phyloP scores from a whole-genome alignment of 805 yeast species.

The Suhomyces tanzawaensis region DNA sequence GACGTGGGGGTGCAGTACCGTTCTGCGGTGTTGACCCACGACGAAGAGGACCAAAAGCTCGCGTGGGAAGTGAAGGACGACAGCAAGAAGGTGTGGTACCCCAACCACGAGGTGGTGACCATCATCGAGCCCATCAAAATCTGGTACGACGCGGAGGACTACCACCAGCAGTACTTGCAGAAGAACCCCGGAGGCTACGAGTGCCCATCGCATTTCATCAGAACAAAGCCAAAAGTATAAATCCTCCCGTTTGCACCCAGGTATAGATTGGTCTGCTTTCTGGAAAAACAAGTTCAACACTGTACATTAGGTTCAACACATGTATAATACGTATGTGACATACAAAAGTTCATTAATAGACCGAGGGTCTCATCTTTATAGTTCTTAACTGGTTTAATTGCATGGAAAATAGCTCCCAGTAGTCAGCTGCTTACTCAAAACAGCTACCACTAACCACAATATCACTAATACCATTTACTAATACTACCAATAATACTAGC shows the following conservation, averaged over 20 bases:
- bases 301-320: conserved; percentile 6
- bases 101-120: conserved; percentile 67
- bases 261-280: background rate
- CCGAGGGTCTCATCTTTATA: no score
- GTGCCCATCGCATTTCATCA: conserved; percentile 83
- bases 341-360: no score
- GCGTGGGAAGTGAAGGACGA: conserved; percentile 48
- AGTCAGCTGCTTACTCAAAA: no score
- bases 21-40: conserved; percentile 71
- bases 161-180: conserved; percentile 80
- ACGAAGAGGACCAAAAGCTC: conserved; percentile 45
- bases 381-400: no score
- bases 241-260: background rate
- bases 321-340: no score
- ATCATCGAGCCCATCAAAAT: conserved; percentile 60
- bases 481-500: no score
- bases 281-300: conserved; percentile 2
- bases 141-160: conserved; percentile 94
- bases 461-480: no score
- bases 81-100: conserved; percentile 74
- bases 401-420: no score
- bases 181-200: conserved; percentile 85
- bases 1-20: conserved; percentile 90
- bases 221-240: conserved; percentile 54
- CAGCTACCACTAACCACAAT: no score